Conservation (phyloP, 805 yeast genomes). For the Kazachstania bromeliacearum region DNA sequence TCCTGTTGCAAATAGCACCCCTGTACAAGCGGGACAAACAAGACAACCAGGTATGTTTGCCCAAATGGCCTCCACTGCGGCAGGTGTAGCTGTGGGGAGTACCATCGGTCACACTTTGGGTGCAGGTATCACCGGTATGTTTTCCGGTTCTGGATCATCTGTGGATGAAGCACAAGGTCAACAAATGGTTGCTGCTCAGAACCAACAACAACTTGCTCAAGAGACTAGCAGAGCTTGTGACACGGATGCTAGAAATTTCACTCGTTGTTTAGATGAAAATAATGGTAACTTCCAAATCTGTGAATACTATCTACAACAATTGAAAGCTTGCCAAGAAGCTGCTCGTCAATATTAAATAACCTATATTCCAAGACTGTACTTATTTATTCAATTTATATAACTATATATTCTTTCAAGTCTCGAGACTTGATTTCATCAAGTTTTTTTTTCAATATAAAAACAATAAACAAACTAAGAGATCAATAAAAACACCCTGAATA, state of each 20-base stretch:
- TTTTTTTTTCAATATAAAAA: no score
- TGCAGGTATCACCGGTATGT: slow-evolving; percentile 84
- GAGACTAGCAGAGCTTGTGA: slow-evolving; percentile 62
- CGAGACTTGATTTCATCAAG: no score
- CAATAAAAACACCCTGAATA: no score
- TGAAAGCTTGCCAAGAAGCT: slow-evolving; percentile 95
- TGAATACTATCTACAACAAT: slow-evolving; percentile 93
- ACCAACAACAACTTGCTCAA: slow-evolving; percentile 15
- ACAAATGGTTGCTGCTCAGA: slow-evolving; percentile 30
- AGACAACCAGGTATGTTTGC: slow-evolving; percentile 80
- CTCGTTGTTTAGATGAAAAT: slow-evolving; percentile 90
- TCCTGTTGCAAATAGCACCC: slow-evolving; percentile 1
- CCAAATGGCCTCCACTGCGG: slow-evolving; percentile 98
- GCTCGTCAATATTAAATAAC: slow-evolving; percentile 53
- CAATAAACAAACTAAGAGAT: no score
- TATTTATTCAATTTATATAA: slow-evolving; percentile 1
- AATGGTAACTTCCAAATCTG: slow-evolving; percentile 94
- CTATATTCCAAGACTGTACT: background rate
- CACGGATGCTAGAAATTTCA: slow-evolving; percentile 86
- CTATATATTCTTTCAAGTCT: no score
- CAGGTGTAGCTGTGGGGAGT: slow-evolving; percentile 99
- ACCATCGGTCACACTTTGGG: slow-evolving; percentile 95
- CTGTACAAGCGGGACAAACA: slow-evolving; percentile 41
- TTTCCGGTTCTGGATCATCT: slow-evolving; percentile 53
- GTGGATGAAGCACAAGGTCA: slow-evolving; percentile 44